Base-by-base conservation (phyloP, 345 rosid species). In the Punica granatum region DNA sequence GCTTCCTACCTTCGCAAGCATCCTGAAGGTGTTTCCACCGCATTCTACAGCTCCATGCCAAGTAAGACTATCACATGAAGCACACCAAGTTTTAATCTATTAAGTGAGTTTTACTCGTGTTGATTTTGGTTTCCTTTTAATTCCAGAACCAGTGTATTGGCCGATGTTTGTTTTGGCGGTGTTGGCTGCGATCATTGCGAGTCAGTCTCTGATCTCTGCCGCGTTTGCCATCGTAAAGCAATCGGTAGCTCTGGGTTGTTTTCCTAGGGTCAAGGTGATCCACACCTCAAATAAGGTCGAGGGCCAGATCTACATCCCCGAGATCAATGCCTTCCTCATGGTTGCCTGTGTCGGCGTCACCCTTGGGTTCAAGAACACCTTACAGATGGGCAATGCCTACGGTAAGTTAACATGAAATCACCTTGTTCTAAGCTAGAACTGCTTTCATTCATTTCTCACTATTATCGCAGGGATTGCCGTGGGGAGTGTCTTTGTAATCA, bases 281-380 rank as follows among this genome's bases (percentile, higher is more conserved):
- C 80, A 74, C 69, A 77, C 81, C 6, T 73, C 83, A 15, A 5
- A 42, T 19, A n/a, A 69, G 26, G 33, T 60, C 14, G 76, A 69
- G 70, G 80, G 78, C 16, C 78, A 80, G 39, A 62, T 80, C 36
- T 80, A 76, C 69, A 67, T 77, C 9, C 80, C 81, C 18, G 76
- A 77, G 70, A 23, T 80, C 34, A 74, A 80, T 67, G 39, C 69
- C 32, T 30, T 77, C 31, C 73, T 80, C 31, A 80, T 77, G 83
- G 8, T 76, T 30, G 76, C 76, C 26, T 80, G 78, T 60, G 65
- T 74, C 1, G 74, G 70, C 1, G 78, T 80, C 60, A 77, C 80
- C 30, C 70, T 77, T 62, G 70, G 74, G 53, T 74, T 80, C 70
- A 66, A 77, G 65, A 72, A 44, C 70, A 77, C 81, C 14, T 6